Conservation (phyloP, 306 rosid genomes). For the Corylus avellana region DNA sequence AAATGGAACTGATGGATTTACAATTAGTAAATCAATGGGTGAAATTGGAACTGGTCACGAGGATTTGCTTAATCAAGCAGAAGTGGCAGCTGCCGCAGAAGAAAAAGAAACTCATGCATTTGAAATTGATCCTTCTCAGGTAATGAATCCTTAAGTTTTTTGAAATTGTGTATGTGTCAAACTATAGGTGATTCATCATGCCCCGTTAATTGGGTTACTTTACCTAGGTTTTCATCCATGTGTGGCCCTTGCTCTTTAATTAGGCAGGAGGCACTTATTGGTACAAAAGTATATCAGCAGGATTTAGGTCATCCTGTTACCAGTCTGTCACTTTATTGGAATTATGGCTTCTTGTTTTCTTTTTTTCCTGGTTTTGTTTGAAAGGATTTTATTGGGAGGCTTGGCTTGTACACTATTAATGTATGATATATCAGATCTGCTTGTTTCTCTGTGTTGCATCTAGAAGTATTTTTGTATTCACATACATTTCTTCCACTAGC, state of each 20-base stretch:
- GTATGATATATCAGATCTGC: not conserved
- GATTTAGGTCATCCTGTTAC: slow-evolving; percentile 8
- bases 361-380: not conserved
- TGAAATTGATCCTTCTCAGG: slow-evolving; percentile 85
- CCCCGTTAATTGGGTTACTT: not conserved
- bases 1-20: slow-evolving; percentile 72
- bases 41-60: slow-evolving; percentile 69
- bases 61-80: slow-evolving; percentile 82
- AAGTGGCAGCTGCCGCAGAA: slow-evolving; percentile 83
- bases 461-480: not conserved
- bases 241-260: not conserved
- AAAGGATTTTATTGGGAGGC: not conserved
- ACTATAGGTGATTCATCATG: slow-evolving; percentile 2
- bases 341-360: not conserved
- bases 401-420: not conserved
- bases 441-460: not conserved
- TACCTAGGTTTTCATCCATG: not conserved
- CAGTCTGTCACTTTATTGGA: not conserved
- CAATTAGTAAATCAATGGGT: slow-evolving; percentile 79
- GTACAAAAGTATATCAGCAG: not conserved
- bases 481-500: not conserved
- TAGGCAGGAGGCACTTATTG: not conserved
- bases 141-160: slow-evolving; percentile 31
- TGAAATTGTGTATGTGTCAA: slow-evolving; percentile 2
- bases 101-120: slow-evolving; percentile 91